A percentile compares a stretch with the other conserved stretches of the same genome.
These are phyloP conservation scores for Cladorrhinum sp. DNA, from an alignment of 2,329 filamentous ascomycete genomes.

Conservation along the genomic window DNA sequence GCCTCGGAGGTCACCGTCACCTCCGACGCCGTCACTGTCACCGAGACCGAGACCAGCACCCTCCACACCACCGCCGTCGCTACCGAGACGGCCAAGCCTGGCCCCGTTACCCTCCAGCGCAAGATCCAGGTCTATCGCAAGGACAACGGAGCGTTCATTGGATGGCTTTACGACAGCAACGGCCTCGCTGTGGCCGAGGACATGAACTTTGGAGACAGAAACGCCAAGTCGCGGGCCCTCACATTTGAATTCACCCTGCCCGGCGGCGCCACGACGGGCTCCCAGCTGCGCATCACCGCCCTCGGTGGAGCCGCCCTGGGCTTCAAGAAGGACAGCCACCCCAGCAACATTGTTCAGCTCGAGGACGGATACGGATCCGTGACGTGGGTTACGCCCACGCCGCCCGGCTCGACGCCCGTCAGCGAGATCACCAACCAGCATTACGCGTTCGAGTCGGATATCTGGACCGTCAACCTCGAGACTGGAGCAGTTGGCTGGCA, in stretches of 20 bases:
- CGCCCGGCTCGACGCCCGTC: constrained; percentile 6
- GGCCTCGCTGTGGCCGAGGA: constrained; percentile 10
- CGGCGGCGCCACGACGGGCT: not conserved
- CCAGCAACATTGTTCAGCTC: constrained; percentile 6
- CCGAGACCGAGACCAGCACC: constrained; percentile 11
- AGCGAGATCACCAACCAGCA: not conserved
- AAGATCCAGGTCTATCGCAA: constrained; percentile 14
- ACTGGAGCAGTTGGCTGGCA: constrained; percentile 12
- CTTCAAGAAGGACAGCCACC: constrained; percentile 8
- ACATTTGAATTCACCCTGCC: constrained; percentile 6
- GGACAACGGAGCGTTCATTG: not conserved
- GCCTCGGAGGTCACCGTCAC: constrained; percentile 13
- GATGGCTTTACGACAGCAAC: constrained; percentile 14
- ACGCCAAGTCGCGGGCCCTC: not conserved
- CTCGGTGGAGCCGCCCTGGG: constrained; percentile 2
- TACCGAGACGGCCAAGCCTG: constrained; percentile 6
- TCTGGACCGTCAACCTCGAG: constrained; percentile 12
- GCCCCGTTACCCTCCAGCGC: constrained; percentile 1
- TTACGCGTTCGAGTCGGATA: constrained; percentile 12
- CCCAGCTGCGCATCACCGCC: constrained; percentile 6
- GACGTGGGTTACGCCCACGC: not conserved
- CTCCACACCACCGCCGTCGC: constrained; percentile 8
- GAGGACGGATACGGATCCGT: constrained; percentile 7
- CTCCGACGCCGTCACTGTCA: constrained; percentile 7
- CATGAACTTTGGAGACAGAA: not conserved